These are phyloP conservation scores for Brassica balearica DNA, from an alignment of 441 rosid genomes.

Conservation along the genomic window DNA sequence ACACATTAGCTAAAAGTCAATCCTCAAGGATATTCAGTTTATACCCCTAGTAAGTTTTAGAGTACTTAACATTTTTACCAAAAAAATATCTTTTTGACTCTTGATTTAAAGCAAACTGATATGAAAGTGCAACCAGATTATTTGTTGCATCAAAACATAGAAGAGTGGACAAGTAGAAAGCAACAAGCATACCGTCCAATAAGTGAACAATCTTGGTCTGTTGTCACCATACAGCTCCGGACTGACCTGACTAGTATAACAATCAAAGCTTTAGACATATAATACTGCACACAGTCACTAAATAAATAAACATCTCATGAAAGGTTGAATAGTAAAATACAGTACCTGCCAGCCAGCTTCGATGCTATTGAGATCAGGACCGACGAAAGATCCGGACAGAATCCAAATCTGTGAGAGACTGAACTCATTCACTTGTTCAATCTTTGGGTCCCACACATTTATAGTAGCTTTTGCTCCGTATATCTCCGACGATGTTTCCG, in stretches of 20 bases:
- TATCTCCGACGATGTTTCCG: conserved; percentile 67
- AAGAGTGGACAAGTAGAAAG: neutral
- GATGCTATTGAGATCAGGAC: conserved; percentile 80
- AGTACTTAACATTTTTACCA: too few species aligned
- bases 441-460: conserved; percentile 77
- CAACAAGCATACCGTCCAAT: conserved; percentile 69
- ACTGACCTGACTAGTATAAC: conserved; percentile 94
- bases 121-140: conserved; percentile 5
- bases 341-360: conserved; percentile 91
- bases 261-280: conserved; percentile 55
- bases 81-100: neutral
- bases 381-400: conserved; percentile 78
- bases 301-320: neutral
- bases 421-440: conserved; percentile 71
- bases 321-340: conserved; percentile 31
- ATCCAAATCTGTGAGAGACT: conserved; percentile 83
- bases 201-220: conserved; percentile 73
- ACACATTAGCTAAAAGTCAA: conserved; percentile 26
- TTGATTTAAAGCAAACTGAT: neutral
- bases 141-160: conserved; percentile 3
- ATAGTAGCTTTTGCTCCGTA: conserved; percentile 78
- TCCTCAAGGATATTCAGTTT: neutral
- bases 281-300: neutral
- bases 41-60: neutral
- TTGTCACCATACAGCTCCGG: conserved; percentile 90